A percentile compares a stretch with the other conserved stretches of the same genome.
Conservation (phyloP, 768 basidiomycete genomes). For the Lactifluus rugatus region DNA sequence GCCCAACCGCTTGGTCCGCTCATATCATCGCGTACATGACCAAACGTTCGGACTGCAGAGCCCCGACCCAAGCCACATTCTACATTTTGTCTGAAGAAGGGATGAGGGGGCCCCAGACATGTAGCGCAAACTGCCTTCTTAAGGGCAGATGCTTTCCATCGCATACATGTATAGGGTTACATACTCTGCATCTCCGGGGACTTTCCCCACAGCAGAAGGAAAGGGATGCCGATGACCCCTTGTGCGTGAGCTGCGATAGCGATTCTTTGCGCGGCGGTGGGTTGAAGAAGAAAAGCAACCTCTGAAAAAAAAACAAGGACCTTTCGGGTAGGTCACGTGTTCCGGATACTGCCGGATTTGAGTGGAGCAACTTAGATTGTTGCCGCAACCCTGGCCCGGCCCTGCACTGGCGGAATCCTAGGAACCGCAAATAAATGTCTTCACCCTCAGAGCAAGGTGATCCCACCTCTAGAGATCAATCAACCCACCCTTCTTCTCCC, state of each 20-base stretch:
- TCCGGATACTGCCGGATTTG: constrained; percentile 7
- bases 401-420: neutral
- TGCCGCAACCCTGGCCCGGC: neutral
- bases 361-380: no score
- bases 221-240: constrained; percentile 38
- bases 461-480: neutral
- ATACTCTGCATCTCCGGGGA: constrained; percentile 82
- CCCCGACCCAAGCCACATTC: constrained; percentile 21
- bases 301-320: neutral
- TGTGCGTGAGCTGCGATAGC: constrained; percentile 78
- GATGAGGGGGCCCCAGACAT: constrained; percentile 26
- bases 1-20: constrained; percentile 42
- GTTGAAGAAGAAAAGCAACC: constrained; percentile 23
- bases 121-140: constrained; percentile 51
- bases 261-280: constrained; percentile 65
- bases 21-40: constrained; percentile 63
- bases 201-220: constrained; percentile 77
- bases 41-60: constrained; percentile 33
- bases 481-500: neutral
- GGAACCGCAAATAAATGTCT: neutral
- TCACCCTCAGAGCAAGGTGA: neutral
- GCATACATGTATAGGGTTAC: constrained; percentile 33
- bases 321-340: neutral
- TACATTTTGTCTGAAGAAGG: constrained; percentile 11
- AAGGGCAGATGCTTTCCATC: constrained; percentile 65